Conservation (phyloP, 768 basidiomycete species). For the Ephemerocybe angulata region DNA sequence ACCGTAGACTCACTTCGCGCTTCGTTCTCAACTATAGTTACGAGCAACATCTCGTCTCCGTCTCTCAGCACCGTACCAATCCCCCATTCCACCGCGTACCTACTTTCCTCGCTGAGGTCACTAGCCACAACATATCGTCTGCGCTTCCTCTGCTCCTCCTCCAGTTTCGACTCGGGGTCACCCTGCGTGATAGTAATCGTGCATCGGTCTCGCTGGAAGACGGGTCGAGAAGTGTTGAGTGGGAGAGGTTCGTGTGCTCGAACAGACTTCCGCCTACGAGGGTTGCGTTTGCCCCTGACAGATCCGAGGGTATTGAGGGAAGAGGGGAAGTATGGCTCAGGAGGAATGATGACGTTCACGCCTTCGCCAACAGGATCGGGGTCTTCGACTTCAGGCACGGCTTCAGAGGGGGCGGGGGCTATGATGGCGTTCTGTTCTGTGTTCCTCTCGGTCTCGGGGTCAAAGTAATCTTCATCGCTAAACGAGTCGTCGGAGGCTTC, state of each 20-base stretch:
- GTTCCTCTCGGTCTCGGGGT: slow-evolving; percentile 81
- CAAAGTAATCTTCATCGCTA: slow-evolving; percentile 57
- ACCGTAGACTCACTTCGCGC: slow-evolving; percentile 58
- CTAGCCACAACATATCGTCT: slow-evolving; percentile 86
- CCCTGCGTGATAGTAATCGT: slow-evolving; percentile 89
- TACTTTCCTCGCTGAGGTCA: slow-evolving; percentile 90
- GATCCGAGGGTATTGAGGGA: slow-evolving; percentile 52
- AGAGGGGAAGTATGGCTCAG: slow-evolving; percentile 76
- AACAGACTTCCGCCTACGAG: slow-evolving; percentile 59
- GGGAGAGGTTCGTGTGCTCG: slow-evolving; percentile 61
- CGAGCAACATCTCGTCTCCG: slow-evolving; percentile 90
- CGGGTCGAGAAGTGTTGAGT: slow-evolving; percentile 67
- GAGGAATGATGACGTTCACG: slow-evolving; percentile 82
- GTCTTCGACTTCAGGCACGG: slow-evolving; percentile 38
- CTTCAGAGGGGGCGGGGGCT: slow-evolving; percentile 24
- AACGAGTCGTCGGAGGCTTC: slow-evolving; percentile 43
- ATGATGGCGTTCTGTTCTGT: slow-evolving; percentile 78
- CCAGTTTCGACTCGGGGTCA: slow-evolving; percentile 57
- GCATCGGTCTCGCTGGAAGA: slow-evolving; percentile 89
- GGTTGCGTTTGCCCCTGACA: slow-evolving; percentile 38
- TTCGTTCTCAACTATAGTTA: slow-evolving; percentile 92
- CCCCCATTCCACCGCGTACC: slow-evolving; percentile 97
- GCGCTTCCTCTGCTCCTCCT: slow-evolving; percentile 42
- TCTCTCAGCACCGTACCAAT: slow-evolving; percentile 94
- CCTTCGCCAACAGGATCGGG: slow-evolving; percentile 90